These are phyloP conservation scores for Neltuma alba DNA, from an alignment of 306 rosid species.

Conservation along the genomic window DNA sequence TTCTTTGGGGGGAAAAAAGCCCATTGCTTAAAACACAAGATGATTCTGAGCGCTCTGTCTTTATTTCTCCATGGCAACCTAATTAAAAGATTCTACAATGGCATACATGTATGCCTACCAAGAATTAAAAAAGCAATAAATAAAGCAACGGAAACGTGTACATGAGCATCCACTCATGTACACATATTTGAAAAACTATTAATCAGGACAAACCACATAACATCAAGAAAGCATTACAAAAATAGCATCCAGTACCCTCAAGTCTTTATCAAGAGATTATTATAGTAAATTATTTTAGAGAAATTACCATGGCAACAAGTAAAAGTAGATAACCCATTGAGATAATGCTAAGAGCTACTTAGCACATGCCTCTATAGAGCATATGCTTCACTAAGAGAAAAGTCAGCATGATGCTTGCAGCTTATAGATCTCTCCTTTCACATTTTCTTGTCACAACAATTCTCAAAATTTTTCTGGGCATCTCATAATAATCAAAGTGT, in stretches of 20 bases:
- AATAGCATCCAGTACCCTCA: slow-evolving; percentile 11
- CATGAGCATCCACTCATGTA: slow-evolving; percentile 6
- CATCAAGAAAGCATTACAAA: slow-evolving; percentile 13
- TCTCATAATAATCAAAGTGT: slow-evolving; percentile 22
- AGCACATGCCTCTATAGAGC: slow-evolving; percentile 22
- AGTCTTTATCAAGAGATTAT: background rate
- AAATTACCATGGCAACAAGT: background rate
- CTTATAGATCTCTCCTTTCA: slow-evolving; percentile 10
- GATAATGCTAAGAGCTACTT: slow-evolving; percentile 17
- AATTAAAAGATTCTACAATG: slow-evolving; percentile 2
- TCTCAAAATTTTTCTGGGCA: slow-evolving; percentile 1
- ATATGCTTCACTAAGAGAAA: slow-evolving; percentile 19
- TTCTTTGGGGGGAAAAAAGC: background rate
- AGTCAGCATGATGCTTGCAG: background rate
- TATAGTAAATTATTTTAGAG: background rate
- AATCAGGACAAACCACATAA: background rate
- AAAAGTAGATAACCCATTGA: slow-evolving; percentile 6
- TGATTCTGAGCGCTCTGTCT: background rate
- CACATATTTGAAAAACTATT: slow-evolving; percentile 1
- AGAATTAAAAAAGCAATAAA: background rate
- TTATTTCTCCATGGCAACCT: slow-evolving; percentile 3
- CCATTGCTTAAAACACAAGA: slow-evolving; percentile 28
- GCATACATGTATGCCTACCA: background rate
- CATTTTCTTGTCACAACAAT: background rate
- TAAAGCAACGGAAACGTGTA: slow-evolving; percentile 12